Conservation (phyloP, 768 basidiomycete genomes). For the Termitomyces eurrhizus region DNA sequence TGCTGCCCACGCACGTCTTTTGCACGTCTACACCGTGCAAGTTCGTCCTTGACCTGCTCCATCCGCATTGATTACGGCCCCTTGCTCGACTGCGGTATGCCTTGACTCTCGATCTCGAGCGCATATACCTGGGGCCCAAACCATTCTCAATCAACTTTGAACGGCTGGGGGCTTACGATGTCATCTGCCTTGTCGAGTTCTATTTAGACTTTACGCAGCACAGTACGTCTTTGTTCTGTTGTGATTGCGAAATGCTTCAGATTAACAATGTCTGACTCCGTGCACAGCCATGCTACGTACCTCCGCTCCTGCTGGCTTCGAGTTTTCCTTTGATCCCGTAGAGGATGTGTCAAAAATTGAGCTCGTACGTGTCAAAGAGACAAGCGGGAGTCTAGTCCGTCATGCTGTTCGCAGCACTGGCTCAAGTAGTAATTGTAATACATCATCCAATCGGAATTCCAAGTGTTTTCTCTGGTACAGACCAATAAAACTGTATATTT, state of each 20-base stretch:
- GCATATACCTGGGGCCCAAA: slow-evolving; percentile 66
- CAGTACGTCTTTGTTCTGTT: slow-evolving; percentile 76
- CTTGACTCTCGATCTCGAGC: slow-evolving; percentile 92
- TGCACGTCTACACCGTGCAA: slow-evolving; percentile 68
- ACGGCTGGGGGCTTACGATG: slow-evolving; percentile 51
- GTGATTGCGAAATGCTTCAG: too few relatives aligned
- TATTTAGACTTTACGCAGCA: slow-evolving; percentile 77
- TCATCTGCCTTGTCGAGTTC: slow-evolving; percentile 95
- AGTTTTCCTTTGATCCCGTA: too few relatives aligned
- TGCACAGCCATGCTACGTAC: background rate
- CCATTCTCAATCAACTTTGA: too few relatives aligned
- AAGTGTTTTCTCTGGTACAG: too few relatives aligned
- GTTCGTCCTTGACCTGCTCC: slow-evolving; percentile 22
- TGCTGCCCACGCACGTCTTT: slow-evolving; percentile 58
- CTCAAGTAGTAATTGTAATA: too few relatives aligned
- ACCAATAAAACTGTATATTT: too few relatives aligned
- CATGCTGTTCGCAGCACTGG: slow-evolving; percentile 3
- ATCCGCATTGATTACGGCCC: too few relatives aligned
- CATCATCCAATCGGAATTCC: too few relatives aligned
- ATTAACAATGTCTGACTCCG: too few relatives aligned
- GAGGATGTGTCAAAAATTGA: too few relatives aligned
- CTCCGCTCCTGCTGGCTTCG: slow-evolving; percentile 47
- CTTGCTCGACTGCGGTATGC: slow-evolving; percentile 52
- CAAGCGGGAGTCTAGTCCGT: slow-evolving; percentile 73
- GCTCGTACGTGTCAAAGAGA: slow-evolving; percentile 70